Evolutionary conservation across 768 basidiomycete genomes (phyloP).

Genomic region (Suillus decipiens): DNA sequence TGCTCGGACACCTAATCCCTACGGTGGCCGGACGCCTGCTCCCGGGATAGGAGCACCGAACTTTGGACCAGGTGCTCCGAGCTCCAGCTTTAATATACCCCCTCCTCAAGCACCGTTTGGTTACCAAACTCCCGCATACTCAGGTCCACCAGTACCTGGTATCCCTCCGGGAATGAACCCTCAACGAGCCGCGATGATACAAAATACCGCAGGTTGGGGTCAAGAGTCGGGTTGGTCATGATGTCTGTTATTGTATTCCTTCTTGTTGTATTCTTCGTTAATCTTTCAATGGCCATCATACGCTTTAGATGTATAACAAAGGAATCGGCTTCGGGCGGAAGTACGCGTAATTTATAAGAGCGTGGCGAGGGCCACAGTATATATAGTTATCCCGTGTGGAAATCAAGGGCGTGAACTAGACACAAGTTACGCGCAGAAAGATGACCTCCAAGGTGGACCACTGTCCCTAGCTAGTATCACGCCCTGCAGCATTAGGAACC

Average conservation of each 20-base stretch:
- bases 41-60: conserved; percentile 39
- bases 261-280: conserved; percentile 19
- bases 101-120: conserved; percentile 38
- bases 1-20: conserved; percentile 79
- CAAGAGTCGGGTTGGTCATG: conserved; percentile 34
- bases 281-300: conserved; percentile 17
- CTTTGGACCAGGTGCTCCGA: conserved; percentile 30
- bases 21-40: conserved; percentile 47
- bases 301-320: conserved; percentile 26
- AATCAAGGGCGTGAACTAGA: neutral
- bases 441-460: neutral
- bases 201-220: conserved; percentile 44
- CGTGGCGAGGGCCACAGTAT: neutral
- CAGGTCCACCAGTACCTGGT: conserved; percentile 47
- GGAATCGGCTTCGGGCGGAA: neutral
- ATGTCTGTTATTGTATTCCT: conserved; percentile 19
- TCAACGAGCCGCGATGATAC: conserved; percentile 65
- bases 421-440: neutral
- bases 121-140: conserved; percentile 47
- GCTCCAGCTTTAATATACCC: conserved; percentile 31
- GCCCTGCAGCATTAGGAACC: neutral
- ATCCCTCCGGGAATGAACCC: conserved; percentile 66
- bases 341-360: neutral
- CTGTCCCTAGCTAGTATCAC: neutral
- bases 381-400: neutral